Evolutionary conservation across 768 basidiomycete genomes (phyloP), one percentile per base, ranked within the genome.

Genomic region (Agaricus subrufescens): DNA sequence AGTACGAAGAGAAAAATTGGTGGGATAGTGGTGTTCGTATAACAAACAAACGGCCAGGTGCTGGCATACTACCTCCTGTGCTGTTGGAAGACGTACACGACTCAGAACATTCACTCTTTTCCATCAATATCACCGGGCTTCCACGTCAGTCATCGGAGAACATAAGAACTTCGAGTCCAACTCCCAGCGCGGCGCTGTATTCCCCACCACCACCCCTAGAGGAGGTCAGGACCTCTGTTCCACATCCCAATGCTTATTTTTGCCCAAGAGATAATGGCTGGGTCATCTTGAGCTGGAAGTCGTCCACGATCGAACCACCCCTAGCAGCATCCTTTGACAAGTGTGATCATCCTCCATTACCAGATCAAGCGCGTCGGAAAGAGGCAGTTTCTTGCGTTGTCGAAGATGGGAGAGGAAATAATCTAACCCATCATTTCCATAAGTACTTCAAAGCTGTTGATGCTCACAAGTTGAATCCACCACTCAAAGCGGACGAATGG

Each of bases 381-480:
- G 67, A 64, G 67, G 76, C 52, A 27, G 60, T 42, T 7, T 81
- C 81, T 2, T 91, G 89, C 64, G 66, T 85, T 19, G 79, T 73
- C 2, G 75, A 78, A 29, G 73, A 64, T 6, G 77, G 79, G 44
- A 67, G 79, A 61, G 46, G 71, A 58, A 50, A 63, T 29, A 89
- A 91, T 68, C 73, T 79, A 63, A 87, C 89, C 0, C 91, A 94
- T 63, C 91, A 94, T 65, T 92, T 89, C 62, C 91, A 94, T 66
- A 78, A 75, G 53, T 92, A 91, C 61, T 75, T 76, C 50, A 80
- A 75, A 58, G 87, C 87, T 2, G 78, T 91, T 30, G 86, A 90
- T 64, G 77, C 86, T n/a, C 72, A 76, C 46, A 81, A 80, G 60
- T 78, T 93, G 23, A 82, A 79, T 12, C 83, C 85, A 10, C 83